These are phyloP conservation scores for Talaromyces sp. DNA, from an alignment of 2,329 filamentous ascomycete genomes.

Conservation along the genomic window DNA sequence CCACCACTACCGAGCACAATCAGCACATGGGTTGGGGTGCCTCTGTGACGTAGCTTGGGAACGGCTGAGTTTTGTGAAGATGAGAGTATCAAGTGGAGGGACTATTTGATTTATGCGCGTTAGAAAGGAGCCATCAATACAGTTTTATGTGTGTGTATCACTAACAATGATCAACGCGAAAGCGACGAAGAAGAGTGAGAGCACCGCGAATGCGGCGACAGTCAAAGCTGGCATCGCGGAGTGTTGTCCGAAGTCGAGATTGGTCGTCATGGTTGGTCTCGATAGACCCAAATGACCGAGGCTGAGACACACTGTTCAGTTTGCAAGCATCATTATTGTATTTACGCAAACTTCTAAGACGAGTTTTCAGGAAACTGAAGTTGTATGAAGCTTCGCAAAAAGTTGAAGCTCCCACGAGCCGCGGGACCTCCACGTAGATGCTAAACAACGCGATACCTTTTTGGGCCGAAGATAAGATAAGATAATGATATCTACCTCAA, in stretches of 20 bases:
- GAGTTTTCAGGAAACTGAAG: not conserved
- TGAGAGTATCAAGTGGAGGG: slow-evolving; percentile 25
- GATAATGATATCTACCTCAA: not conserved
- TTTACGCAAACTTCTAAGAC: not conserved
- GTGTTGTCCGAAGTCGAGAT: not conserved
- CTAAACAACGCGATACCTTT: not conserved
- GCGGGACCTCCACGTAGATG: not conserved
- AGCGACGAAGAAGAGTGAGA: not conserved
- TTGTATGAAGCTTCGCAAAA: not conserved
- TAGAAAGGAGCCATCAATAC: not conserved
- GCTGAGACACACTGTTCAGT: not conserved
- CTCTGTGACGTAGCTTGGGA: slow-evolving; percentile 28
- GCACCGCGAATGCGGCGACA: not conserved
- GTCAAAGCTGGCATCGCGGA: slow-evolving; percentile 1
- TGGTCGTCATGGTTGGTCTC: not conserved
- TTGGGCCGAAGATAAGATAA: not conserved
- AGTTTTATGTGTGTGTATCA: not conserved
- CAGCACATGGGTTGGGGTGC: slow-evolving; percentile 58
- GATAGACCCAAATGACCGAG: not conserved
- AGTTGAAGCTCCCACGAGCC: not conserved
- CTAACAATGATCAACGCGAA: slow-evolving; percentile 10
- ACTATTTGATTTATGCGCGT: slow-evolving; percentile 22
- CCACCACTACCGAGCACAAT: slow-evolving; percentile 89
- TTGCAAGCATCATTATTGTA: too few species aligned
- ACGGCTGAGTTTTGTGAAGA: slow-evolving; percentile 30